phyloP scores from a whole-genome alignment of 2,329 filamentous ascomycete species.

The Pyrenochaeta sp. region DNA sequence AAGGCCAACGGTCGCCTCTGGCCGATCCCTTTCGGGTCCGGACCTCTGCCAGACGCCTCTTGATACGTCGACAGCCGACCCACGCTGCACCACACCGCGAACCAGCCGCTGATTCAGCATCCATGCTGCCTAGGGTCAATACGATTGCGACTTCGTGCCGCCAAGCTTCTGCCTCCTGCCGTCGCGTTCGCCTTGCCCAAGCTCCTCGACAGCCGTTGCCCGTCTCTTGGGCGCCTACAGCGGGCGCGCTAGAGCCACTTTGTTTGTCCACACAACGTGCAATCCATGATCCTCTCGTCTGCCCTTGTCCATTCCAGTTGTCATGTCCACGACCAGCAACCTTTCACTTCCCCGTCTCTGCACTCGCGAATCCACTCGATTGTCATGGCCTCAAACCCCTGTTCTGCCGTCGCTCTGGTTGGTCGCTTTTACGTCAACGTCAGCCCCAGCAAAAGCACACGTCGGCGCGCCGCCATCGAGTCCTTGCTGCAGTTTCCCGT shows the following conservation, averaged over 20 bases:
- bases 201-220: conserved; percentile 10
- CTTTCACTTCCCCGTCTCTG: conserved; percentile 12
- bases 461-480: conserved; percentile 15
- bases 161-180: conserved; percentile 5
- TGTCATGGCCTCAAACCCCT: conserved; percentile 1
- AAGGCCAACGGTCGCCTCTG: conserved; percentile 31
- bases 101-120: conserved; percentile 18
- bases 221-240: conserved; percentile 7
- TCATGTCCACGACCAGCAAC: no score
- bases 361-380: conserved; percentile 15
- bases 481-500: conserved; percentile 40
- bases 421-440: conserved; percentile 32
- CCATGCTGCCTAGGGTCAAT: conserved; percentile 9
- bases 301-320: no score
- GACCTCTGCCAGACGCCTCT: conserved; percentile 12
- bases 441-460: conserved; percentile 36
- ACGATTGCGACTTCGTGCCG: conserved; percentile 16
- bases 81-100: conserved; percentile 1
- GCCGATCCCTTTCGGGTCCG: conserved; percentile 23
- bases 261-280: background rate
- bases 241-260: conserved; percentile 5
- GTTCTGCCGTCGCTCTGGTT: conserved; percentile 7
- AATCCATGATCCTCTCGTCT: no score
- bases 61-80: conserved; percentile 9
- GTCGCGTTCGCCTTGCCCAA: conserved; percentile 21